A percentile compares a stretch with the other conserved stretches of the same genome.
phyloP scores from a whole-genome alignment of 2,329 filamentous ascomycete species.

The Trichophyton simii region DNA sequence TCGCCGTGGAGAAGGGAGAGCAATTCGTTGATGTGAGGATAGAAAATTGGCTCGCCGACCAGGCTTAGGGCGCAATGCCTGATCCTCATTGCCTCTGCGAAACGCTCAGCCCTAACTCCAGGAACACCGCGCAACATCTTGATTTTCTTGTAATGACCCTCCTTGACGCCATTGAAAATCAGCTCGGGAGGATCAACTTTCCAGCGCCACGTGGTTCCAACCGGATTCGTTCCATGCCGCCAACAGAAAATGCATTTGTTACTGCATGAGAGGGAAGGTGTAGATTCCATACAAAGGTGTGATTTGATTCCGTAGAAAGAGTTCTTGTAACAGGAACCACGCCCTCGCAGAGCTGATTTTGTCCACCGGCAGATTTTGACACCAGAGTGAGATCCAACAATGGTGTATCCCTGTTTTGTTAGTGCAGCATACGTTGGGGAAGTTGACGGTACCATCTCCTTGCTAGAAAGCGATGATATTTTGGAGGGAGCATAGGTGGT shows the following conservation, averaged over 20 bases:
- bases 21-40: slow-evolving; percentile 93
- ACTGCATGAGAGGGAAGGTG: slow-evolving; percentile 84
- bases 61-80: slow-evolving; percentile 83
- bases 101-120: slow-evolving; percentile 80
- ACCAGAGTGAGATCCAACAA: slow-evolving; percentile 87
- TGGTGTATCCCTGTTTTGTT: slow-evolving; percentile 93
- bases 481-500: slow-evolving; percentile 42
- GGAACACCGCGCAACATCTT: slow-evolving; percentile 93
- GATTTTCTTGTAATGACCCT: slow-evolving; percentile 91
- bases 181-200: slow-evolving; percentile 79
- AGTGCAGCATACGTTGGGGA: slow-evolving; percentile 81
- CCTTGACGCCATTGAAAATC: slow-evolving; percentile 83
- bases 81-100: slow-evolving; percentile 84
- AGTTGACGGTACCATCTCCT: slow-evolving; percentile 87
- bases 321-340: slow-evolving; percentile 94
- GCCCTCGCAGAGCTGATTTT: slow-evolving; percentile 84
- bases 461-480: slow-evolving; percentile 35
- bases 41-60: slow-evolving; percentile 97
- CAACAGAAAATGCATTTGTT: slow-evolving; percentile 99
- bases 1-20: slow-evolving; percentile 69
- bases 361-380: slow-evolving; percentile 99
- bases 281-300: slow-evolving; percentile 97
- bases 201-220: slow-evolving; percentile 95
- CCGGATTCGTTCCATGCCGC: slow-evolving; percentile 94
- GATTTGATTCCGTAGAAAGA: slow-evolving; percentile 95